Evolutionary conservation across 805 yeast genomes (phyloP), one percentile per base, ranked within the genome.

Genomic region (Starmerella potacharoeniae): DNA sequence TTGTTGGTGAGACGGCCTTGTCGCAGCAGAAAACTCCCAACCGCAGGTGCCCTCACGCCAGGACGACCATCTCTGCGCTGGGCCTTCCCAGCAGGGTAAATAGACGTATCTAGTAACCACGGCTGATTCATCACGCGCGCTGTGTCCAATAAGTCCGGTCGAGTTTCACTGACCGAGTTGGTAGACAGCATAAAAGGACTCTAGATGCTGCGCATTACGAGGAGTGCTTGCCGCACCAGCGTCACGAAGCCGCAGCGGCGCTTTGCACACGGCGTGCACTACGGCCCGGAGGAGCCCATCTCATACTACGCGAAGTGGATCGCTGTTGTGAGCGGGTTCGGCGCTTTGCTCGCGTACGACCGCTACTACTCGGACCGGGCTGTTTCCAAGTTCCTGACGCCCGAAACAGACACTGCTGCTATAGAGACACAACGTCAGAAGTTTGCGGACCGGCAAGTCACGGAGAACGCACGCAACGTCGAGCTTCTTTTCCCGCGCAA

Each of bases 221-320:
- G 53, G 17, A 35, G 53, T n/a, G 34, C 53, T 17, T 28, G 28
- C 40, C 49, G 39, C 16, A 22, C 31, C n/a, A 41, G 30, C 9
- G 22, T 9, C 35, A 35, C 46, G 28, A 29, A 14, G 33, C 40
- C 41, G 4, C 42, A 49, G n/a, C 36, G 48, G 13, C 51, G 57
- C 13, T 43, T 33, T 30, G 59, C 59, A 34, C 61, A 58, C 43
- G 59, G 58, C 52, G 62, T 56, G 22, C 54, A 48, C 28, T 60
- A 62, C 51, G 65, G 64, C 50, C 60, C 64, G 39, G 64, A 51
- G 14, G 65, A 62, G 63, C 64, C 66, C 8, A 37, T 59, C 8
- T 46, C 54, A 8, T 59, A 57, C 33, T 62, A 62, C 55, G 17
- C 60, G 54, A 59, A 59, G 55, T 63, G 65, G 65, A 46, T 58